Evolutionary conservation across 805 yeast genomes (phyloP).

Genomic region (Sugiyamaella americana): DNA sequence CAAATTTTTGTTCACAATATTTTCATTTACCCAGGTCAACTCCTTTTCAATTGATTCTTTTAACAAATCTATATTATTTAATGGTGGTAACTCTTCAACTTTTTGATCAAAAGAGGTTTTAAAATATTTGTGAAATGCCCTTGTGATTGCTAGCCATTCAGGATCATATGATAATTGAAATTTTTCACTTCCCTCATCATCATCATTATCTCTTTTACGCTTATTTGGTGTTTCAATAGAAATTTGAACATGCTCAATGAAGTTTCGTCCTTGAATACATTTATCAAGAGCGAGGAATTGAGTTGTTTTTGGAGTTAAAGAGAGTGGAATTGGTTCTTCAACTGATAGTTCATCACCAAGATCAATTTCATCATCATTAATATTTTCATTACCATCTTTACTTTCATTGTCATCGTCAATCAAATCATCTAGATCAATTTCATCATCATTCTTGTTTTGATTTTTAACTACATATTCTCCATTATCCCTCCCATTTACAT

Average conservation of each 20-base stretch:
- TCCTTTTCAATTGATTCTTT: slow-evolving; percentile 17
- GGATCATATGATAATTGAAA: slow-evolving; percentile 26
- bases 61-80: slow-evolving; percentile 4
- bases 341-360: neutral
- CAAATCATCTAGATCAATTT: slow-evolving; percentile 26
- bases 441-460: slow-evolving; percentile 21
- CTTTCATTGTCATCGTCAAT: neutral
- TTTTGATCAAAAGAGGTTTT: neutral
- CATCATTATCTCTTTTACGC: slow-evolving; percentile 12
- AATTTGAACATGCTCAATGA: slow-evolving; percentile 47
- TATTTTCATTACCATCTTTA: neutral
- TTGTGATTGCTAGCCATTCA: slow-evolving; percentile 34
- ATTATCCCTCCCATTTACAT: slow-evolving; percentile 18
- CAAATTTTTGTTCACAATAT: slow-evolving; percentile 21
- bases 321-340: neutral
- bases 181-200: neutral
- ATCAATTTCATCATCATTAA: slow-evolving; percentile 21
- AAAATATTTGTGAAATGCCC: slow-evolving; percentile 23
- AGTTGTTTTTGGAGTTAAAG: slow-evolving; percentile 30
- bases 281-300: slow-evolving; percentile 78
- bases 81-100: slow-evolving; percentile 1
- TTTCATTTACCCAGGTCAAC: slow-evolving; percentile 28
- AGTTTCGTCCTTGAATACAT: slow-evolving; percentile 61
- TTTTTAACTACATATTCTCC: neutral
- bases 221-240: slow-evolving; percentile 4